phyloP scores from a whole-genome alignment of 2,329 filamentous ascomycete genomes.

The Cadophora malorum region DNA sequence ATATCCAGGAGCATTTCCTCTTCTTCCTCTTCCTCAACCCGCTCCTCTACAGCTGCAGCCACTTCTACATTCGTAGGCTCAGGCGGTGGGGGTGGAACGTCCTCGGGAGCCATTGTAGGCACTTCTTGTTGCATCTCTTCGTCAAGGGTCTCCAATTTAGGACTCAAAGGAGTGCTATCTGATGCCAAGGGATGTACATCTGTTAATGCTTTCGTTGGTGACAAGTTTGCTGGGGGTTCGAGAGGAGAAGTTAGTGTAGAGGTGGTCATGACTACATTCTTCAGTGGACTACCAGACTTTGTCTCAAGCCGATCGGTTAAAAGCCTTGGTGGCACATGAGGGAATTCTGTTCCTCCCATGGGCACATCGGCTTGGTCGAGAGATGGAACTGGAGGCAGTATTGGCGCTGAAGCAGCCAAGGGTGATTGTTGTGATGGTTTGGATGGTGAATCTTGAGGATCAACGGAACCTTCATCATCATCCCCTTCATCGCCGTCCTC shows the following conservation, averaged over 20 bases:
- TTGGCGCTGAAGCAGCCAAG: conserved; percentile 24
- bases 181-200: conserved; percentile 12
- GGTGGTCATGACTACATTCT: conserved; percentile 40
- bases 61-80: conserved; percentile 31
- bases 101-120: conserved; percentile 24
- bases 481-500: conserved; percentile 54
- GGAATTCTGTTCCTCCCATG: conserved; percentile 32
- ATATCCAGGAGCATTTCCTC: conserved; percentile 42
- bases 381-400: conserved; percentile 27
- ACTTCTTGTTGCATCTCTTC: conserved; percentile 34
- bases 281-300: conserved; percentile 42
- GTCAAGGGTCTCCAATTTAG: conserved; percentile 24
- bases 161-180: background rate
- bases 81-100: conserved; percentile 34
- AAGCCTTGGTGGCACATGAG: conserved; percentile 24
- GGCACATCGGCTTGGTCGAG: conserved; percentile 25
- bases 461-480: conserved; percentile 53
- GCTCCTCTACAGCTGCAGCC: conserved; percentile 24
- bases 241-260: conserved; percentile 41
- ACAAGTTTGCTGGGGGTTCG: conserved; percentile 27
- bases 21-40: conserved; percentile 38
- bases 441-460: conserved; percentile 42
- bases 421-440: conserved; percentile 40
- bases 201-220: conserved; percentile 16
- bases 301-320: conserved; percentile 32